Conservation (phyloP, 345 rosid species). For the Heritiera fomes region DNA sequence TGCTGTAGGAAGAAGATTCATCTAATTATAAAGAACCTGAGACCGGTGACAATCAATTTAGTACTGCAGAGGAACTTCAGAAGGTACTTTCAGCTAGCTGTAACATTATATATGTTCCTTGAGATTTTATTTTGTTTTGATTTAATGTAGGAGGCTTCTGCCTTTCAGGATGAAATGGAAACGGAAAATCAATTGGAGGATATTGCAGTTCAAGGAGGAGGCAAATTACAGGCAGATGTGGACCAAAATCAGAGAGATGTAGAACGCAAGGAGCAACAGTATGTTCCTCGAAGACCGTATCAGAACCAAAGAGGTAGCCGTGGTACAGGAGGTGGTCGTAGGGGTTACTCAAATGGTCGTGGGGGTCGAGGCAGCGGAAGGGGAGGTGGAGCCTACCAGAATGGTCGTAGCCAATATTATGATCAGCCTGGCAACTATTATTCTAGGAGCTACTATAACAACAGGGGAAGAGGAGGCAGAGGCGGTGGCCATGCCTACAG, state of each 20-base stretch:
- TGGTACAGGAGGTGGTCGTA: conserved; percentile 59
- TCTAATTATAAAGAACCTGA: conserved; percentile 42
- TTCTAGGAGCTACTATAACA: conserved; percentile 58
- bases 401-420: conserved; percentile 61
- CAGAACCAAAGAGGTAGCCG: conserved; percentile 55
- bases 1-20: conserved; percentile 46
- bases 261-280: conserved; percentile 69
- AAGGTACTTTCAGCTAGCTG: conserved; percentile 39
- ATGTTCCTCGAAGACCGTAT: conserved; percentile 52
- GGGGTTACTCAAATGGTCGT: conserved; percentile 69
- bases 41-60: conserved; percentile 35
- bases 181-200: conserved; percentile 46
- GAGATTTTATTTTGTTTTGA: neutral
- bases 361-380: conserved; percentile 73
- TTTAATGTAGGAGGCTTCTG: conserved; percentile 9
- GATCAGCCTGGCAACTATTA: conserved; percentile 70
- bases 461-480: conserved; percentile 59
- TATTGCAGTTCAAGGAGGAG: conserved; percentile 44
- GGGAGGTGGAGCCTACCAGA: conserved; percentile 65
- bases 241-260: conserved; percentile 37
- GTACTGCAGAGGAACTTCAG: conserved; percentile 39
- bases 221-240: conserved; percentile 35
- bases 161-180: conserved; percentile 50
- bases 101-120: no score
- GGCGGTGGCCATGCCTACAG: conserved; percentile 52